A percentile compares a stretch with the other conserved stretches of the same genome.
These are phyloP conservation scores for Tricholomella constricta DNA, from an alignment of 768 basidiomycete species.

Conservation along the genomic window DNA sequence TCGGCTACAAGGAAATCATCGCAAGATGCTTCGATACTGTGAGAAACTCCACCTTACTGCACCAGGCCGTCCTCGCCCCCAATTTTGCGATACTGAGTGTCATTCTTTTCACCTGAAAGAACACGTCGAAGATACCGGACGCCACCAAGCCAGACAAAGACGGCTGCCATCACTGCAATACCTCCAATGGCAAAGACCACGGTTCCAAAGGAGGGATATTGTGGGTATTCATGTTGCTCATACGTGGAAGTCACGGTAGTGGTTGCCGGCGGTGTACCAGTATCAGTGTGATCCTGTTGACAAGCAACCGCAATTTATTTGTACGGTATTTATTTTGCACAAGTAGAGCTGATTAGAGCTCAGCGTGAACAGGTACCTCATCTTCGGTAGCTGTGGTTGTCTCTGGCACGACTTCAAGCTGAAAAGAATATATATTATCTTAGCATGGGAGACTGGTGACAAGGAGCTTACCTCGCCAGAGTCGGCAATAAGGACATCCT, in stretches of 20 bases:
- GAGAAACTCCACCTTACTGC: slow-evolving; percentile 39
- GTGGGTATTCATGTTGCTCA: slow-evolving; percentile 6
- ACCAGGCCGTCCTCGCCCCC: slow-evolving; percentile 47
- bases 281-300: slow-evolving; percentile 43
- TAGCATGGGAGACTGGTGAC: background rate
- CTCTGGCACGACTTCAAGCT: slow-evolving; percentile 51
- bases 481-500: slow-evolving; percentile 79
- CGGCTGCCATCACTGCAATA: slow-evolving; percentile 43
- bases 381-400: slow-evolving; percentile 64
- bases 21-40: slow-evolving; percentile 8
- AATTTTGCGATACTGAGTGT: slow-evolving; percentile 47
- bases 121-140: slow-evolving; percentile 44
- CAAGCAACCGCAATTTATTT: slow-evolving; percentile 57
- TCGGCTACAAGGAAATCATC: slow-evolving; percentile 22
- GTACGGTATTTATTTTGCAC: slow-evolving; percentile 40
- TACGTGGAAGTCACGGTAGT: slow-evolving; percentile 8
- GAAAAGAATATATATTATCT: background rate
- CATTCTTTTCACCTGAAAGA: slow-evolving; percentile 35
- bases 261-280: slow-evolving; percentile 18
- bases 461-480: slow-evolving; percentile 76
- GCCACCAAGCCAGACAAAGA: slow-evolving; percentile 57
- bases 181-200: slow-evolving; percentile 42
- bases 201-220: slow-evolving; percentile 27
- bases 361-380: slow-evolving; percentile 92
- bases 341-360: slow-evolving; percentile 71